These are phyloP conservation scores for Salisapilia sapeloensis DNA, from an alignment of 352 stramenopile genomes.

Conservation along the genomic window DNA sequence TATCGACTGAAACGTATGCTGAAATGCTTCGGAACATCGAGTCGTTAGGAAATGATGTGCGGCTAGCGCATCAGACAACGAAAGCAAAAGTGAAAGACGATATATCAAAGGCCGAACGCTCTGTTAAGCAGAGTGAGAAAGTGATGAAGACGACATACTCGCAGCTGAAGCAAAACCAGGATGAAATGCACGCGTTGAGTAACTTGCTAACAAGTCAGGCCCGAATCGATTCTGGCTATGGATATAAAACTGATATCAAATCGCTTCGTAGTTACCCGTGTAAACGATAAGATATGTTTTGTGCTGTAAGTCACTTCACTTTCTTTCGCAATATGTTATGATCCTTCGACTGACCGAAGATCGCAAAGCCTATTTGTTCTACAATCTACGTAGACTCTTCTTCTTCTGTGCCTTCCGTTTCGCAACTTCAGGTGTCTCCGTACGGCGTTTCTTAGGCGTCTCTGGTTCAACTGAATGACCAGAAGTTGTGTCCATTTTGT, in stretches of 20 bases:
- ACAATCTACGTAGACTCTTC: neutral
- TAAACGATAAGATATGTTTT: no score
- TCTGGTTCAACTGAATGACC: no score
- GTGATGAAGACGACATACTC: no score
- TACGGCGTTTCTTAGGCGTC: no score
- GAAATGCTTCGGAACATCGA: conserved; percentile 35
- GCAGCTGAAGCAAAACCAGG: conserved; percentile 13
- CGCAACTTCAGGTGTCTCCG: no score
- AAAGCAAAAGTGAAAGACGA: conserved; percentile 14
- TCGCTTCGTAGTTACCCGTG: neutral
- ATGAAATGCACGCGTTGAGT: conserved; percentile 38
- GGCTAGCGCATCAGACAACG: conserved; percentile 17
- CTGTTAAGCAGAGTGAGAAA: conserved; percentile 22
- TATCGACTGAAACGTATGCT: conserved; percentile 29
- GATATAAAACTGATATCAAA: neutral
- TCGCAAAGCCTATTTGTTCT: neutral
- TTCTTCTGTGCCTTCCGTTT: no score
- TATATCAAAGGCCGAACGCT: conserved; percentile 17
- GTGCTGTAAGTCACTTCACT: no score
- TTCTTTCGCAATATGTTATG: neutral
- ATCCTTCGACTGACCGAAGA: neutral
- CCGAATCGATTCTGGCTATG: conserved; percentile 11
- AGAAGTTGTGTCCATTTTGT: conserved; percentile 2
- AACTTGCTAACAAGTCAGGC: conserved; percentile 45
- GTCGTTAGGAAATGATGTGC: conserved; percentile 29